Conservation (phyloP, 345 rosid genomes). For the Pistacia vera region DNA sequence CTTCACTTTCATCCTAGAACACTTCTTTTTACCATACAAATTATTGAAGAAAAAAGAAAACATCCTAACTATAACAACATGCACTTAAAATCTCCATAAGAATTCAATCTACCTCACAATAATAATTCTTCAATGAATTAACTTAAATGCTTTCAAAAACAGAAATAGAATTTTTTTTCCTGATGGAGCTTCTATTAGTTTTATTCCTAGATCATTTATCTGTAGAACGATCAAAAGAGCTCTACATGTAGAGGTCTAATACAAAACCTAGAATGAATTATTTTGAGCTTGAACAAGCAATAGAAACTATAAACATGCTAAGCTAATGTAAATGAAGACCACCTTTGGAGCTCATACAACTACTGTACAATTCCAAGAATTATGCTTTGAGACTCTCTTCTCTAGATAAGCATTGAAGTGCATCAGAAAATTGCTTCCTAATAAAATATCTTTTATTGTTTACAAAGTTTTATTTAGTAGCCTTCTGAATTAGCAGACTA, state of each 20-base stretch:
- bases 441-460: not conserved
- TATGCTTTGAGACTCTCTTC: not conserved
- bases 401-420: not conserved
- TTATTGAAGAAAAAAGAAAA: not conserved
- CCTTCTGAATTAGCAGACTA: constrained; percentile 3
- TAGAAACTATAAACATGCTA: not conserved
- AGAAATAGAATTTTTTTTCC: not conserved
- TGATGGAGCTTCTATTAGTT: not conserved
- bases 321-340: not conserved
- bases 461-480: not conserved
- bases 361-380: not conserved
- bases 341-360: not conserved
- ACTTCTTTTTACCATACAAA: not conserved
- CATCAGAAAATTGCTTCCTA: not conserved
- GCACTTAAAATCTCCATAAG: not conserved
- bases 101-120: not conserved
- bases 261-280: not conserved
- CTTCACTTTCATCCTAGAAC: not conserved
- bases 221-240: not conserved
- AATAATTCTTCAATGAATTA: not conserved
- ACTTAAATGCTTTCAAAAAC: not conserved
- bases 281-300: not conserved
- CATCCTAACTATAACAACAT: not conserved
- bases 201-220: not conserved
- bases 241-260: not conserved